phyloP scores from a whole-genome alignment of 2,329 filamentous ascomycete genomes.

The Colletotrichum trifolii region DNA sequence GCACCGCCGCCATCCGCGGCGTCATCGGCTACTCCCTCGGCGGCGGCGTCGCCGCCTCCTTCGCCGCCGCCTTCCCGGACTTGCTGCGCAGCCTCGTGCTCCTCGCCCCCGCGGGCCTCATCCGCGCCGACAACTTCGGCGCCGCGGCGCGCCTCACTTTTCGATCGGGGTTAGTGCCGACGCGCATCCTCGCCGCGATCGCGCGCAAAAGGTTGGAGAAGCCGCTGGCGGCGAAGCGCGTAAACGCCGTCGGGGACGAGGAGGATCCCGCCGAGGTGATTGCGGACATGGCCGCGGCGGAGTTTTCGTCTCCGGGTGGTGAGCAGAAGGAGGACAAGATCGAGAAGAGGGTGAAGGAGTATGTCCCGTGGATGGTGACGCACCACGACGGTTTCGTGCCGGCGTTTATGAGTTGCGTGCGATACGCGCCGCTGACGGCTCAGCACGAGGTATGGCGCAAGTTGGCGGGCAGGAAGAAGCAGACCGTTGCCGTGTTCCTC shows the following conservation, averaged over 20 bases:
- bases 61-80: conserved; percentile 77
- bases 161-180: conserved; percentile 64
- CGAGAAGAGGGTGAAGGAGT: conserved; percentile 59
- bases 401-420: conserved; percentile 69
- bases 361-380: conserved; percentile 68
- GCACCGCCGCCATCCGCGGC: conserved; percentile 62
- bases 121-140: conserved; percentile 67
- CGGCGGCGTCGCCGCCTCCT: conserved; percentile 80
- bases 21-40: conserved; percentile 86
- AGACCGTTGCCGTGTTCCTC: conserved; percentile 64
- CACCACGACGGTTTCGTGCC: conserved; percentile 68
- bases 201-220: conserved; percentile 60
- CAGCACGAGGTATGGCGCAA: conserved; percentile 63
- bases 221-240: conserved; percentile 58
- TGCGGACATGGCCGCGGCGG: conserved; percentile 55
- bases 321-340: conserved; percentile 44
- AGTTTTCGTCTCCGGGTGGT: conserved; percentile 48
- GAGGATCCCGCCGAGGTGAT: conserved; percentile 43
- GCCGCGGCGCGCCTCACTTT: conserved; percentile 62
- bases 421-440: conserved; percentile 63
- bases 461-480: conserved; percentile 54
- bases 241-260: conserved; percentile 36
- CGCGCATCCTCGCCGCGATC: conserved; percentile 59
- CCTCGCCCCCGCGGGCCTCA: conserved; percentile 81
- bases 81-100: conserved; percentile 78